A percentile compares a stretch with the other conserved stretches of the same genome.
phyloP scores from a whole-genome alignment of 2,329 filamentous ascomycete genomes.

The Pseudonectria foliicola region DNA sequence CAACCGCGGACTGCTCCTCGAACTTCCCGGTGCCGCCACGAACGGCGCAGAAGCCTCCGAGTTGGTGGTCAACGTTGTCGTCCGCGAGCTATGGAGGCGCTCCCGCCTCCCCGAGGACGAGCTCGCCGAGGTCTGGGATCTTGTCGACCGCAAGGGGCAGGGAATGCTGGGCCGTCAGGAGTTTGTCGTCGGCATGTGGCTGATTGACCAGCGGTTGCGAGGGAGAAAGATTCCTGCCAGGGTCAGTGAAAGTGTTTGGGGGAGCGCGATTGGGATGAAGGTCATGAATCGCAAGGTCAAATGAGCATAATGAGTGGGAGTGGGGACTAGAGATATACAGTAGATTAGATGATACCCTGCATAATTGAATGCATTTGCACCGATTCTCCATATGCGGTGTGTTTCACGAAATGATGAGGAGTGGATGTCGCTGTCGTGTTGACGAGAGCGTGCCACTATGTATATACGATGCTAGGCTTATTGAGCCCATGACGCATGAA shows the following conservation, averaged over 20 bases:
- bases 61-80: constrained; percentile 60
- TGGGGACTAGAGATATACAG: not conserved
- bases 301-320: constrained; percentile 5
- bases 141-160: constrained; percentile 53
- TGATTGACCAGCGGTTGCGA: constrained; percentile 73
- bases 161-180: constrained; percentile 59
- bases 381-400: too few relatives aligned
- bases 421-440: too few relatives aligned
- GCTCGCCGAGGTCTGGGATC: constrained; percentile 68
- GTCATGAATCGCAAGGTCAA: constrained; percentile 26
- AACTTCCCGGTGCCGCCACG: constrained; percentile 11
- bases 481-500: too few relatives aligned
- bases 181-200: constrained; percentile 78
- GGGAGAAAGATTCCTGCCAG: constrained; percentile 68
- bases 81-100: constrained; percentile 67
- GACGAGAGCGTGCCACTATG: too few relatives aligned
- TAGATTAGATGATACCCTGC: constrained; percentile 20
- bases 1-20: constrained; percentile 56
- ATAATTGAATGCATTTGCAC: constrained; percentile 6
- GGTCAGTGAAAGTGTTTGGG: constrained; percentile 70
- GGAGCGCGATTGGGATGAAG: constrained; percentile 49
- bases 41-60: constrained; percentile 30
- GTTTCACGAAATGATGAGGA: too few relatives aligned
- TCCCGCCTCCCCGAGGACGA: constrained; percentile 61
- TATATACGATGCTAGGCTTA: too few relatives aligned